phyloP scores from a whole-genome alignment of 2,329 filamentous ascomycete species.

The Trichoderma polysporum region DNA sequence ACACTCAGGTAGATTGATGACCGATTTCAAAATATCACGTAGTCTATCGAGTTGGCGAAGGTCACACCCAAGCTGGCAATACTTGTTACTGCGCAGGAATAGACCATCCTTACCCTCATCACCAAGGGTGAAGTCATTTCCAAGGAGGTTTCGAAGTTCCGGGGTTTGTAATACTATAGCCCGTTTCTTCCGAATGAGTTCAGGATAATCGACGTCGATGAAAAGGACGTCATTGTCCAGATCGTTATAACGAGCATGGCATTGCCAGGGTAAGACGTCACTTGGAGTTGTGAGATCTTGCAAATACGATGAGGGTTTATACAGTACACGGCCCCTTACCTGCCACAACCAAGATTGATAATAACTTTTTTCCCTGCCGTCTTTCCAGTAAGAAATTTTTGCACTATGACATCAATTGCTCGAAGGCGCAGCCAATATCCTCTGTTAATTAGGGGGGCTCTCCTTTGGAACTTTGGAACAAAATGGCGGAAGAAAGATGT shows the following conservation, averaged over 20 bases:
- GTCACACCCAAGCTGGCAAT: conserved; percentile 80
- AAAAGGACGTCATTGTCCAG: conserved; percentile 63
- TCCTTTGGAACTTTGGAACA: conserved; percentile 76
- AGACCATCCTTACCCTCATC: conserved; percentile 46
- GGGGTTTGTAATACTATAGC: conserved; percentile 63
- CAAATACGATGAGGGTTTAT: neutral
- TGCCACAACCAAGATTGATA: conserved; percentile 85
- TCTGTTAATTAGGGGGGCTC: conserved; percentile 86
- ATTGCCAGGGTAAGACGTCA: conserved; percentile 85
- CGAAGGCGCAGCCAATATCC: conserved; percentile 86
- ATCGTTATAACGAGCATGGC: conserved; percentile 64
- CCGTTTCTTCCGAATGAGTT: conserved; percentile 73
- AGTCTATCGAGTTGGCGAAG: conserved; percentile 66
- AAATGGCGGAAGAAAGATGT: conserved; percentile 87
- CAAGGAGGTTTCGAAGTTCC: conserved; percentile 49
- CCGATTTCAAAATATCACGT: conserved; percentile 55
- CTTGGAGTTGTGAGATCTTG: conserved; percentile 44
- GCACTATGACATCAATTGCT: conserved; percentile 73
- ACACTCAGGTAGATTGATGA: conserved; percentile 58
- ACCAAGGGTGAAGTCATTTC: conserved; percentile 33
- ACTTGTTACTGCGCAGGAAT: conserved; percentile 65
- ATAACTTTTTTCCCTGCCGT: conserved; percentile 65
- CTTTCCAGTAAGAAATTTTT: conserved; percentile 63
- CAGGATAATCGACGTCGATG: conserved; percentile 82
- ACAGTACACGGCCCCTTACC: conserved; percentile 56